These are phyloP conservation scores for Ogataea trehalophila DNA, from an alignment of 805 yeast species.

Conservation along the genomic window DNA sequence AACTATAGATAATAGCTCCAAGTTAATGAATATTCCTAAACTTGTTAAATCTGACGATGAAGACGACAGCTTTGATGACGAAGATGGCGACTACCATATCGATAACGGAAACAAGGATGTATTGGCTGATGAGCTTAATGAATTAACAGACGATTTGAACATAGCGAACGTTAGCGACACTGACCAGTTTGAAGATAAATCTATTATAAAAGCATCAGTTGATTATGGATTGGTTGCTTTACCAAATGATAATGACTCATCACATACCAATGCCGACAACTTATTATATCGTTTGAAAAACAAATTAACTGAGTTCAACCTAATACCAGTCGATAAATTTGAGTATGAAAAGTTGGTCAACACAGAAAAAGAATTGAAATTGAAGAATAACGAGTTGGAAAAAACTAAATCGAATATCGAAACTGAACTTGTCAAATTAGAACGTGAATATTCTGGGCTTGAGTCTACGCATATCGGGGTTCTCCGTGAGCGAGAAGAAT, in stretches of 20 bases:
- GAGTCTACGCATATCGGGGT: conserved; percentile 8
- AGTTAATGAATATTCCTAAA: conserved; percentile 19
- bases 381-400: not conserved
- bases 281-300: conserved; percentile 10
- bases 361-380: not conserved
- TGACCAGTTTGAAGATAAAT: conserved; percentile 24
- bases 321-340: conserved; percentile 16
- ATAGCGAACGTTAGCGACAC: conserved; percentile 3
- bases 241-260: conserved; percentile 17
- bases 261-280: conserved; percentile 4
- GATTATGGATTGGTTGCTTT: conserved; percentile 23
- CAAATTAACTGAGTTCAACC: conserved; percentile 12
- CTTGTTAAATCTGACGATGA: conserved; percentile 15
- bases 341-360: conserved; percentile 22
- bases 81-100: conserved; percentile 5
- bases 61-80: conserved; percentile 13
- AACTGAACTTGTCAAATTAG: conserved; percentile 5
- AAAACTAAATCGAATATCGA: not conserved
- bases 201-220: conserved; percentile 22
- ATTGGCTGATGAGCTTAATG: conserved; percentile 19
- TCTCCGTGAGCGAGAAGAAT: not conserved
- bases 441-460: not conserved
- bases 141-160: conserved; percentile 9
- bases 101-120: conserved; percentile 4
- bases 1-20: conserved; percentile 1